Base-by-base conservation (phyloP, 345 rosid genomes). In the Lepidium africanum region DNA sequence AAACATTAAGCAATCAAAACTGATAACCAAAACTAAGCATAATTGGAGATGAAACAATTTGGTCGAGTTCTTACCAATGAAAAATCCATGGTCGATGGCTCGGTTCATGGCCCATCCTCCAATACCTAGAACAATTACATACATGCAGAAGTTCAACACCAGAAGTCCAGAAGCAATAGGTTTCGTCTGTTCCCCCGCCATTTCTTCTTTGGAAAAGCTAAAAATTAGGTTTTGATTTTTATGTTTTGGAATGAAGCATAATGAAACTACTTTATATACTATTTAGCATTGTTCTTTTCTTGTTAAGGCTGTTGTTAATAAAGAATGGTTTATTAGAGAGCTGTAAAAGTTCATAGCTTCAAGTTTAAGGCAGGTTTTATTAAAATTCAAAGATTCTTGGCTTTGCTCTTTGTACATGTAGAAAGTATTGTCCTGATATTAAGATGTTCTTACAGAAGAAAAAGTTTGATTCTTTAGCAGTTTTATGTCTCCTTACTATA, bases 21-120 rank as follows among this genome's bases (percentile, higher is more conserved):
- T 1, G 33, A 0, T 48, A 48, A 37, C 59, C 46, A 69, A 27
- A 27, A 59, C n/a, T 3, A 32, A 32, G 32, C 39, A 61, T 42
- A 51, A 9, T 8, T 3, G 6, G 27, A 69, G 37, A 46, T 49
- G 51, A 50, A 38, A 17, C 2, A 21, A n/a, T 61, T 53, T 8
- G 5, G 9, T 10, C 0, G 27, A 39, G 55, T 65, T 57, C 30
- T 70, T 83, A 90, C 98, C 98, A 2, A 93, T 89, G 75, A 83
- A 39, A 78, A 93, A 93, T 10, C 97, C 97, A 47, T 76, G 83
- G 27, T 90, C 85, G 52, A 90, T 93, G n/a, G 98, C 98, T 63
- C 72, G 80, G 77, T 93, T 84, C 77, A 86, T 82, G 10, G 98
- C 96, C 98, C 98, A 93, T 23, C 89, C 86, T 37, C 84, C 92